Base-by-base conservation (phyloP, 169 alveolate species). In the Plasmodium falciparum region DNA sequence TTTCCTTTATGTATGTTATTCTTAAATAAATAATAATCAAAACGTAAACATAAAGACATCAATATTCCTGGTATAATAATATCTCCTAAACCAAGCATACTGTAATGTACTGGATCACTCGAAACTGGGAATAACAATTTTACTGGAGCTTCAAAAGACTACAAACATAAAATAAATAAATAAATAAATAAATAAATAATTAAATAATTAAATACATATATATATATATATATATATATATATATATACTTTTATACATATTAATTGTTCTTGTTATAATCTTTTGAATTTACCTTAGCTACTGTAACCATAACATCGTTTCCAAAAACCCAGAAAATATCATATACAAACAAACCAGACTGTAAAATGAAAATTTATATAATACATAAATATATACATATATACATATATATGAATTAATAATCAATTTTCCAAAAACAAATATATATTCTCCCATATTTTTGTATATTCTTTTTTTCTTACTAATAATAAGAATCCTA, bases 281-380 rank as follows among this genome's bases (percentile, higher is more conserved):
- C 58, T 73, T 52, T 66, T 45, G 12, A 26, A 13, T 52, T 65
- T 20, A 85, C 91, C 78, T 93, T 97, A 13, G 99, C 99, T 33
- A 97, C 98, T 2, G 98, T 97, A 2, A 96, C 96, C 99, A 97
- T 97, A 8, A 97, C 98, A 74, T 97, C 98, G 73, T 98, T 97
- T 58, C 98, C 98, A 90, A 96, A 97, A n/a, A 97, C 99, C 97
- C 98, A 97, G 94, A 97, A 97, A 11, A 97, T 96, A 83, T 97
- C 99, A 89, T 97, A 97, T 88, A 97, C 94, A 66, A 97, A 97
- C 70, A 97, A 90, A 54, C 98, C 97, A 26, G 95, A 88, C 91
- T 85, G 56, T 33, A 33, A 9, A 13, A 22, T 22, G 13, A 85
- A 13, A 63, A 39, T 22, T 29, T 71, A 71, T 9, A 47, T 33